phyloP scores from a whole-genome alignment of 176 grass and related monocot genomes.

The Oryza glumipatula region DNA sequence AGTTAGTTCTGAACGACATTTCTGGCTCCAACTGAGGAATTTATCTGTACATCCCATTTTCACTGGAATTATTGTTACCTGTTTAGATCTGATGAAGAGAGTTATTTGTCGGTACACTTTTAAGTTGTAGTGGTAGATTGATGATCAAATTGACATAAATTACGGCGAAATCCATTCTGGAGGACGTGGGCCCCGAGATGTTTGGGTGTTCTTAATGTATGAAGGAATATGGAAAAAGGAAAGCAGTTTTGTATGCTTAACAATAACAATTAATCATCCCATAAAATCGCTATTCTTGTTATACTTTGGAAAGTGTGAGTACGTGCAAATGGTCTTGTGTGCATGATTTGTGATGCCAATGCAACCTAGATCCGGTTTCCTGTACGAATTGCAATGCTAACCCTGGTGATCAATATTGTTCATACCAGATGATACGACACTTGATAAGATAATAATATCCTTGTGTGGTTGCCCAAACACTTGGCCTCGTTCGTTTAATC shows the following conservation, averaged over 20 bases:
- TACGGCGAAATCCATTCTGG: not conserved
- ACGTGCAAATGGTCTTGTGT: not conserved
- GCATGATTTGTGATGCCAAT: not conserved
- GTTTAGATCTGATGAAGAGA: not conserved
- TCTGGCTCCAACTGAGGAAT: not conserved
- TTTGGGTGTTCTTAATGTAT: not conserved
- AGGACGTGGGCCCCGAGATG: not conserved
- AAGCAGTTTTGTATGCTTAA: not conserved
- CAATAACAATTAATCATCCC: not conserved
- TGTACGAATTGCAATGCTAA: not conserved
- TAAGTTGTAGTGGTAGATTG: not conserved
- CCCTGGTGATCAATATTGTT: not conserved
- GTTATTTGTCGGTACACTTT: not conserved
- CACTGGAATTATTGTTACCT: not conserved
- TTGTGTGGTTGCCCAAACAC: not conserved
- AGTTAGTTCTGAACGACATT: conserved; percentile 3
- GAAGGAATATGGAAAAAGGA: not conserved
- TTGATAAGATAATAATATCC: not conserved
- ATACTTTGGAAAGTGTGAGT: too few relatives aligned
- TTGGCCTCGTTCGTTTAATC: not conserved
- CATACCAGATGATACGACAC: not conserved
- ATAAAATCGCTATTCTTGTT: too few relatives aligned
- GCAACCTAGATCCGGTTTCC: not conserved
- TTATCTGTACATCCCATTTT: conserved; percentile 28
- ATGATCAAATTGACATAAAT: not conserved